These are phyloP conservation scores for Sugiyamaella lignohabitans DNA, from an alignment of 805 yeast species.

Conservation along the genomic window DNA sequence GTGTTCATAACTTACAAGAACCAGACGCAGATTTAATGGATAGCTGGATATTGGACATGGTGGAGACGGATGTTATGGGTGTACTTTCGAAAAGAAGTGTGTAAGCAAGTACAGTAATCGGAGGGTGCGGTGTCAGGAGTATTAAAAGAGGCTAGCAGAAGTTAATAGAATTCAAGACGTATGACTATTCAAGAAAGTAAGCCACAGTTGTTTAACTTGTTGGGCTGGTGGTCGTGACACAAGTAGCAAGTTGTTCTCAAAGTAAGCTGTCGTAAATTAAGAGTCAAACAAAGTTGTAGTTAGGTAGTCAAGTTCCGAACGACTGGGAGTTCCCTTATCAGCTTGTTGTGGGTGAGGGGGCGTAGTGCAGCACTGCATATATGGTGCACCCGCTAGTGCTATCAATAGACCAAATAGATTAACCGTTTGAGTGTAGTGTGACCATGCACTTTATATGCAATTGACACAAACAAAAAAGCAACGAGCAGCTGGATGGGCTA, in stretches of 20 bases:
- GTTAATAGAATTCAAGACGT: too few species aligned
- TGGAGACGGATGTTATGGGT: background rate
- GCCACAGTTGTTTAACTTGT: too few species aligned
- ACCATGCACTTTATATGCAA: background rate
- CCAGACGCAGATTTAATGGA: background rate
- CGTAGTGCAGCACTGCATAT: background rate
- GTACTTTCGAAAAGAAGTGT: background rate
- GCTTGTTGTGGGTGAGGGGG: background rate
- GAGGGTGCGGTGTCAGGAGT: too few species aligned
- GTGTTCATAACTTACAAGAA: background rate
- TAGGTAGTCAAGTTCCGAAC: background rate
- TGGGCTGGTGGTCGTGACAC: too few species aligned
- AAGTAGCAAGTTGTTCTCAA: too few species aligned
- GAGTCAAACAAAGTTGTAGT: background rate
- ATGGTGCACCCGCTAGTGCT: background rate
- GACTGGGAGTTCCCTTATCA: background rate
- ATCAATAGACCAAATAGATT: too few species aligned
- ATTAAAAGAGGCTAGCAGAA: too few species aligned
- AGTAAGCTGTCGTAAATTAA: background rate
- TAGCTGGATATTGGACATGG: background rate
- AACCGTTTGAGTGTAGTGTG: too few species aligned
- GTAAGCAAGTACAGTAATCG: background rate
- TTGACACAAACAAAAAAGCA: too few species aligned
- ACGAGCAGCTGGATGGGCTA: too few species aligned
- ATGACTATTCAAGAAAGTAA: too few species aligned